Base-by-base conservation (phyloP, 2,329 filamentous ascomycete species). In the Exophiala aquamarina region DNA sequence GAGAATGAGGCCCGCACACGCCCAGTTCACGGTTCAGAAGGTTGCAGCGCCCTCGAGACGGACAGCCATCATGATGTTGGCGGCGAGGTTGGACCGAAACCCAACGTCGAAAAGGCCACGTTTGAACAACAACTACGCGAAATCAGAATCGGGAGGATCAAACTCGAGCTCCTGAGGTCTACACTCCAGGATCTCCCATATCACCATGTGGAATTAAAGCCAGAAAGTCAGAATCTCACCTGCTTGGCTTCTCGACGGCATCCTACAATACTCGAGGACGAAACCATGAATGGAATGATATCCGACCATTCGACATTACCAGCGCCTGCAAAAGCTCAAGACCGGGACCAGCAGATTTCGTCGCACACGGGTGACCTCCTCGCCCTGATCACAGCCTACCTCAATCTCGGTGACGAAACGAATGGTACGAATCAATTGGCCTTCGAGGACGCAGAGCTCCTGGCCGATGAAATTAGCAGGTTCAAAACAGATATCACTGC, bases 91-190 rank as follows among this genome's bases (percentile, higher is more conserved):
- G n/a, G n/a, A n/a, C n/a, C n/a, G n/a, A n/a, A n/a, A n/a, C n/a
- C n/a, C n/a, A n/a, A n/a, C n/a, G n/a, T n/a, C n/a, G n/a, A 28
- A 31, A 33, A 23, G 23, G 15, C 11, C 6, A 26, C n/a, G 9
- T 20, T 54, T 4, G 39, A 49, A 23, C 35, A 49, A 11, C 4
- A 37, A 6, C 17, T 54, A 10, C 21, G 34, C 14, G 28, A 46
- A 7, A 14, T 19, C 31, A 41, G 52, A 33, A 35, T 47, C 18
- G n/a, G 11, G 9, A 42, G 17, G 26, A 29, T 63, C 14, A 65
- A 60, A 32, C 58, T 70, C 32, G 59, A 66, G n/a, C 56, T 70
- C n/a, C 53, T 72, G 29, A 28, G 29, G 11, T 37, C 40, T n/a
- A 14, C 49, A 8, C 41, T 54, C 4, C 18, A 18, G 8, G 40